Evolutionary conservation across 129 eudicot genomes (phyloP), one percentile per base, ranked within the genome.

Genomic region (Dittrichia graveolens): DNA sequence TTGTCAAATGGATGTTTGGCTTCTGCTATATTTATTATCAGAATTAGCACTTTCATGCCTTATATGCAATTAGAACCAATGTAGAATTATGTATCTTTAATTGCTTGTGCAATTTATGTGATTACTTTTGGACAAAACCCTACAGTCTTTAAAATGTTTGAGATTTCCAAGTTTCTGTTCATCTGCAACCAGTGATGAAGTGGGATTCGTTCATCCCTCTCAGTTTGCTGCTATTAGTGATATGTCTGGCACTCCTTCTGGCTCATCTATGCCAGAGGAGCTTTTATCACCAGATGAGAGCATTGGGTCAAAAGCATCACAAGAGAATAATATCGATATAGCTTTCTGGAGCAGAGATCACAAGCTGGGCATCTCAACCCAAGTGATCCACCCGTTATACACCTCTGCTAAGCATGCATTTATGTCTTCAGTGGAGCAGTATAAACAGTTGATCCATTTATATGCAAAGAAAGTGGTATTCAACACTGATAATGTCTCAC

Each of bases 181-280:
- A 34, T 50, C 19, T 76, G 67, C 59, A 61, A 79, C 38, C 88
- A 91, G 97, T 76, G 88, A 92, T 85, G 98, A 92, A 79, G 91
- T 92, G 77, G 98, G 98, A 57, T 87, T 92, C 73, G 64, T 89
- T 78, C 98, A 92, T 85, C 96, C 98, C 34, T 82, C 94, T 58
- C 96, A 89, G 79, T 85, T 92, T 72, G 75, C 79, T 57, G 69
- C 82, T 40, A 73, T 92, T 10, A 71, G 46, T 61, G 86, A 80
- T 24, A 24, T 24, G 31, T 2, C 31, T 24, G 31, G 31, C 31
- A 24, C 31, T 24, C 31, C 31, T 24, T 24, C 31, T 24, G 31
- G 15, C 77, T 45, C 75, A 12, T 82, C 88, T 74, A 47, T 61
- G 55, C 43, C 60, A 52, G 46, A 14, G 35, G 54, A 43, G 67